Base-by-base conservation (phyloP, 2,329 filamentous ascomycete genomes). In the Hypoxylon sp. region DNA sequence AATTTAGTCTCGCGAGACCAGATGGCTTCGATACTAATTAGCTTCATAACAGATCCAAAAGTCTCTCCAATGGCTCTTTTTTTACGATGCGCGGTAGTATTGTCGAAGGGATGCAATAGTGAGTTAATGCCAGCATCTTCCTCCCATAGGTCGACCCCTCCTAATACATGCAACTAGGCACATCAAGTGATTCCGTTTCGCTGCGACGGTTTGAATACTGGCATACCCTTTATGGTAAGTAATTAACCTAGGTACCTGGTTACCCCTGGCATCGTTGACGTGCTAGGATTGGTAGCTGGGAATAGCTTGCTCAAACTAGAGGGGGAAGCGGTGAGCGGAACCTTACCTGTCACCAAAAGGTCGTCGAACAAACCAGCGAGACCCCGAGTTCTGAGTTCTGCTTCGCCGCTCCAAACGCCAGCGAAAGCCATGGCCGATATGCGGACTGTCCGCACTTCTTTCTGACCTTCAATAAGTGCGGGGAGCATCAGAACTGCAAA, bases 401-500 rank as follows among this genome's bases (percentile, higher is more conserved):
- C n/a, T 53, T 42, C 31, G 10, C 53, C 35, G 55, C 60, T 37
- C 64, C 62, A 66, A 58, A 67, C 61, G 59, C 64, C 69, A 69
- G 53, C 44, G 51, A 54, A 63, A 73, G 71, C 66, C 65, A 59
- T 71, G 69, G 53, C 70, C 68, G 64, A 65, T 64, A 61, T 64
- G 66, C 68, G 61, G 72, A 68, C 64, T 58, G 56, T 66, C 59
- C 70, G 51, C 42, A 61, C 31, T 50, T 53, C 35, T 20, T 20
- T 48, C 61, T 64, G 62, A 67, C 65, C 63, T 72, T 68, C 44
- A 48, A 51, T 71, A 73, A 72, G 69, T 73, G 74, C 71, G 73
- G 72, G 75, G 71, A 68, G 49, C 59, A 73, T 72, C 70, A 68
- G 66, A 70, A 58, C 69, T 73, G 49, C 59, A 61, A 57, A 57